phyloP scores from a whole-genome alignment of 768 basidiomycete genomes.

The Leccinellum rugosiceps region DNA sequence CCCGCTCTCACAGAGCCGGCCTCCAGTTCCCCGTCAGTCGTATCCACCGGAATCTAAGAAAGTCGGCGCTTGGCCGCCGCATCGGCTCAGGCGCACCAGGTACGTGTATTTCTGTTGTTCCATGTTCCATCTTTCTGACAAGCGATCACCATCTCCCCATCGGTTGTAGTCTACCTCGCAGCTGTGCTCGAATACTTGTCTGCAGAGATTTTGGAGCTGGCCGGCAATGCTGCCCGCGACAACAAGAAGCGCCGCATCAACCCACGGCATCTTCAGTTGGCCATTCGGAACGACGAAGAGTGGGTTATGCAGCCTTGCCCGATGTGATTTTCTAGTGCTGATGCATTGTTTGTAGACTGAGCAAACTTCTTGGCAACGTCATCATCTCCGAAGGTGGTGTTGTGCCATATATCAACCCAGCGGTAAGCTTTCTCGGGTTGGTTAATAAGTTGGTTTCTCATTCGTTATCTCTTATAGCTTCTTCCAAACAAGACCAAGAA shows the following conservation, averaged over 20 bases:
- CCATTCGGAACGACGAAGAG: slow-evolving; percentile 94
- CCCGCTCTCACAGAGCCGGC: slow-evolving; percentile 73
- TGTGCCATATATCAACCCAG: slow-evolving; percentile 75
- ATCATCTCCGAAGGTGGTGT: slow-evolving; percentile 97
- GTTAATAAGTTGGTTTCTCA: not conserved
- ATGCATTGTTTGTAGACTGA: slow-evolving; percentile 44
- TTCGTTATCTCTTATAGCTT: slow-evolving; percentile 16
- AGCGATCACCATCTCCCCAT: too few relatives aligned
- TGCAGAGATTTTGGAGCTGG: slow-evolving; percentile 91
- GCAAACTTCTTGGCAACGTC: slow-evolving; percentile 72
- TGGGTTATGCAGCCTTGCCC: slow-evolving; percentile 30
- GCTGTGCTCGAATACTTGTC: slow-evolving; percentile 91
- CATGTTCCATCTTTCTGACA: slow-evolving; percentile 10
- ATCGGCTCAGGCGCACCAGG: slow-evolving; percentile 88
- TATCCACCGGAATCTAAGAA: slow-evolving; percentile 86
- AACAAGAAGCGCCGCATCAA: slow-evolving; percentile 97
- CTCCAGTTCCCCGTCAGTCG: slow-evolving; percentile 89
- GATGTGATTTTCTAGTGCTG: not conserved
- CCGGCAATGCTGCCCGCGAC: slow-evolving; percentile 85
- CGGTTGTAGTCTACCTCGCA: slow-evolving; percentile 75
- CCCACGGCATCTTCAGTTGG: slow-evolving; percentile 90
- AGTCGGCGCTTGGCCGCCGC: slow-evolving; percentile 82
- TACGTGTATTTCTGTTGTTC: slow-evolving; percentile 18
- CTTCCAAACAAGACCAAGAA: slow-evolving; percentile 32
- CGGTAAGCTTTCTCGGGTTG: slow-evolving; percentile 29